Conservation (phyloP, 306 rosid genomes). For the Cucumis melo region DNA sequence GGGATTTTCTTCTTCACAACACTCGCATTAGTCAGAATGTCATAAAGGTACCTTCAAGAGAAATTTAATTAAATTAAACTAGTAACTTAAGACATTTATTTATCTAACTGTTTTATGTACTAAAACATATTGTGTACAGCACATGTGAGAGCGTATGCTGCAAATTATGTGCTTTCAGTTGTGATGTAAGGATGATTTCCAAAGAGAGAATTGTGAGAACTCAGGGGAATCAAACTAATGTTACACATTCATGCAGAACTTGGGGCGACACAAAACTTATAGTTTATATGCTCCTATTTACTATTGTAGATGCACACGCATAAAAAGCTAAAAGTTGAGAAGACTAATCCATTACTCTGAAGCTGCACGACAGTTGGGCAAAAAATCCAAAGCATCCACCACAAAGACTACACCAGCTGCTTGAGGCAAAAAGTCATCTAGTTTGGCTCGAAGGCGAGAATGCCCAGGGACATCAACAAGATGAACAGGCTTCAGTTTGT, state of each 20-base stretch:
- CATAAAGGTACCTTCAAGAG: slow-evolving; percentile 66
- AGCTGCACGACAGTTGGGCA: slow-evolving; percentile 72
- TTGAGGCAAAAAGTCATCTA: slow-evolving; percentile 76
- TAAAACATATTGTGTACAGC: neutral
- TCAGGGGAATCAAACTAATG: neutral
- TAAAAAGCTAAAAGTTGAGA: neutral
- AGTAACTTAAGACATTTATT: neutral
- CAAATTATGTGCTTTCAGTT: no score
- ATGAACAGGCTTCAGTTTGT: slow-evolving; percentile 67
- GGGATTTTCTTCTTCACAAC: slow-evolving; percentile 87
- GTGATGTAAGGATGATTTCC: neutral
- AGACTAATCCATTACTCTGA: slow-evolving; percentile 48
- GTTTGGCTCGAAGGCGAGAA: slow-evolving; percentile 82
- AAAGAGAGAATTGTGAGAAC: neutral
- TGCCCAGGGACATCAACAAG: slow-evolving; percentile 91
- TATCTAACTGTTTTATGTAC: neutral
- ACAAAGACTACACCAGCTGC: slow-evolving; percentile 77
- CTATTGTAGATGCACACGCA: neutral
- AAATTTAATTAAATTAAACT: neutral
- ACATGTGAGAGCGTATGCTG: neutral
- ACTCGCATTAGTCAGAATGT: slow-evolving; percentile 73
- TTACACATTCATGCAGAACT: neutral
- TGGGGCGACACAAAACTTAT: neutral
- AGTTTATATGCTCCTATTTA: no score
- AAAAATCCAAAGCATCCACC: slow-evolving; percentile 81